Percentiles rank a stretch among this genome's conserved stretches.
These are phyloP conservation scores for Psilocybe azurescens DNA, from an alignment of 768 basidiomycete species.

Conservation along the genomic window DNA sequence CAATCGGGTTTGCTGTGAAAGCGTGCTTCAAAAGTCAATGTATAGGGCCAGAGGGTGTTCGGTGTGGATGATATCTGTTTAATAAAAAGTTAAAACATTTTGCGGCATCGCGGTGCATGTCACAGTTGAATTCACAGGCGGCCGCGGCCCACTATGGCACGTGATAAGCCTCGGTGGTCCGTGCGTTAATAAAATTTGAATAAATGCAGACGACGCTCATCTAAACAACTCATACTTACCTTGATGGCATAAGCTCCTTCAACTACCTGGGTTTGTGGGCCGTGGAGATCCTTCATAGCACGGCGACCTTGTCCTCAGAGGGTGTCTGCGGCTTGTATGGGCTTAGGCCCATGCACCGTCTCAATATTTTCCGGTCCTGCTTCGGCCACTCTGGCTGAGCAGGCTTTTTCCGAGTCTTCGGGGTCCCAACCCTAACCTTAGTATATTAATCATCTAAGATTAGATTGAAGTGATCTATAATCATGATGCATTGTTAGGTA, in stretches of 20 bases:
- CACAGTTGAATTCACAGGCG: background rate
- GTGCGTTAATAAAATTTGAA: conserved; percentile 31
- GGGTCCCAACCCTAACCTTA: conserved; percentile 56
- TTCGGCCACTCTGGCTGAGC: conserved; percentile 68
- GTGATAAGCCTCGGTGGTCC: conserved; percentile 32
- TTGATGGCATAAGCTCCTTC: conserved; percentile 68
- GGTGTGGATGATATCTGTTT: too few relatives aligned
- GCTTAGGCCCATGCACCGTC: conserved; percentile 80
- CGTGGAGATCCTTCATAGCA: conserved; percentile 65
- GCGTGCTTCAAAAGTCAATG: background rate
- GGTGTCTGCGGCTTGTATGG: conserved; percentile 63
- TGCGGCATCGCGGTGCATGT: too few relatives aligned
- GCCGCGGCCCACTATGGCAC: background rate
- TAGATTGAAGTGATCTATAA: background rate
- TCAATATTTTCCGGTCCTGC: conserved; percentile 80
- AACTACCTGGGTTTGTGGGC: conserved; percentile 60
- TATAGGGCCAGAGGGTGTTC: background rate
- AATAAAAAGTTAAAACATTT: too few relatives aligned
- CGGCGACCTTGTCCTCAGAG: conserved; percentile 77
- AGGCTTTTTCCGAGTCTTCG: conserved; percentile 48
- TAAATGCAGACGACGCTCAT: conserved; percentile 28
- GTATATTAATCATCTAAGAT: conserved; percentile 7
- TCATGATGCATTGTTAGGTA: background rate
- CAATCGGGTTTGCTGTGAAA: background rate
- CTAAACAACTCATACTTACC: conserved; percentile 56